Percentiles rank a stretch among this genome's conserved stretches.
Conservation (phyloP, 139 green algal genomes). For the Deuterostichococcus epilithicus region DNA sequence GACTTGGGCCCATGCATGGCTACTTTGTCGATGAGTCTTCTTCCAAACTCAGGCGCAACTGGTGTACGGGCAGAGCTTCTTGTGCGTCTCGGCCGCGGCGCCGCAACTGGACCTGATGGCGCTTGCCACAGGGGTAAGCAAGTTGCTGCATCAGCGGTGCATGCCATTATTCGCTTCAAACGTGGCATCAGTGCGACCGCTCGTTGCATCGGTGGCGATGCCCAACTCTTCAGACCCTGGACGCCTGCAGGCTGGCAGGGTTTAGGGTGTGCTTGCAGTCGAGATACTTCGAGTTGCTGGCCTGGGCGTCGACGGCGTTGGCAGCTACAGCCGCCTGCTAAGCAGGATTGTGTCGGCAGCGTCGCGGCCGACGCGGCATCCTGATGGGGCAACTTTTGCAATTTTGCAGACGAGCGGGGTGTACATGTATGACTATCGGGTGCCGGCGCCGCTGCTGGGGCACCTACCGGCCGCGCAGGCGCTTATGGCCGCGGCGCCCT, state of each 20-base stretch:
- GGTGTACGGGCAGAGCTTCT: constrained; percentile 16
- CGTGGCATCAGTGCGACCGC: too few relatives aligned
- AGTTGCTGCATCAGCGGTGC: too few relatives aligned
- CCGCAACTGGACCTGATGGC: neutral
- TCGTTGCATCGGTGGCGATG: too few relatives aligned
- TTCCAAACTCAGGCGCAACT: constrained; percentile 12
- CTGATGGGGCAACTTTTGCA: neutral
- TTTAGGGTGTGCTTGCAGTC: too few relatives aligned
- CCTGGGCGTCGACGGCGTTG: too few relatives aligned
- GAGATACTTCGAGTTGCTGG: too few relatives aligned
- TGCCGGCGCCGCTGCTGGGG: neutral
- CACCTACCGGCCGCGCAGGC: neutral
- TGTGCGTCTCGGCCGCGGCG: neutral
- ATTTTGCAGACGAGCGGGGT: neutral
- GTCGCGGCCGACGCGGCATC: too few relatives aligned
- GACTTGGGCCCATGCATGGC: too few relatives aligned
- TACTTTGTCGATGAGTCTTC: too few relatives aligned
- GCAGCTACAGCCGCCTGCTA: neutral
- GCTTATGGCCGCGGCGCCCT: neutral
- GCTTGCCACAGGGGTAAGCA: neutral
- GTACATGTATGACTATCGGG: neutral
- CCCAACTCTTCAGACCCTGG: too few relatives aligned
- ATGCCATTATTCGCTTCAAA: too few relatives aligned
- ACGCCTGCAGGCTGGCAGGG: too few relatives aligned
- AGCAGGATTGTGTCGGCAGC: neutral